Evolutionary conservation across 2,329 filamentous ascomycete genomes (phyloP), one percentile per base, ranked within the genome.

Genomic region (Hymenoscyphus infarciens): DNA sequence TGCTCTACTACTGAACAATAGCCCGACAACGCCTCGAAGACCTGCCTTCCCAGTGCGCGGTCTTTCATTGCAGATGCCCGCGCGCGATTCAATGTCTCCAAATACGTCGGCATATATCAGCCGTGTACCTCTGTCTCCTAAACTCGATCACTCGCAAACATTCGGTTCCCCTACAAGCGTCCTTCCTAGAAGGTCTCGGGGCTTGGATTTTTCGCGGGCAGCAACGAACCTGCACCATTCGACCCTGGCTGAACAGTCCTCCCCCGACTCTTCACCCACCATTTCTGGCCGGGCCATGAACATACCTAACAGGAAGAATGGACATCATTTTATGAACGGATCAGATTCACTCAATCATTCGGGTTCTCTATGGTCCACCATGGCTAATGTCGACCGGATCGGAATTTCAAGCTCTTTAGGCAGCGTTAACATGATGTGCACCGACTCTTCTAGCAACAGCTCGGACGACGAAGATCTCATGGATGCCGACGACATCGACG

Each of bases 211-310:
- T 76, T 94, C 94, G 49, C 85, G 94, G 69, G 93, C 93, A 11
- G 95, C 92, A 66, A 97, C 94, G 11, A 96, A 93, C 74, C 82
- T 99, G 25, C 95, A 98, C 77, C 95, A 98, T 76, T 97, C 94
- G 16, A 98, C 91, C 0, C 83, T 98, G 8, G 93, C 94, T 61
- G 91, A 97, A 69, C 86, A 89, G 74, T 90, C 91, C 0, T 95
- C 91, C 5, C 92, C 93, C 3, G 92, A 96, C 74, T 95, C 92
- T 0, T 97, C 93, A 0, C 95, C 95, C 0, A 93, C 89, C 13
- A 88, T 95, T 61, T 87, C 87, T 59, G 87, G 88, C 49, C 86
- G 89, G 56, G 85, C 82, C 29, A 84, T 87, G 80, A 86, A 83
- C 70, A 88, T 88, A 57, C 85, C 85, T 7, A 78, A 78, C 52